phyloP scores from a whole-genome alignment of 805 yeast species.

The Candida loeiensis region DNA sequence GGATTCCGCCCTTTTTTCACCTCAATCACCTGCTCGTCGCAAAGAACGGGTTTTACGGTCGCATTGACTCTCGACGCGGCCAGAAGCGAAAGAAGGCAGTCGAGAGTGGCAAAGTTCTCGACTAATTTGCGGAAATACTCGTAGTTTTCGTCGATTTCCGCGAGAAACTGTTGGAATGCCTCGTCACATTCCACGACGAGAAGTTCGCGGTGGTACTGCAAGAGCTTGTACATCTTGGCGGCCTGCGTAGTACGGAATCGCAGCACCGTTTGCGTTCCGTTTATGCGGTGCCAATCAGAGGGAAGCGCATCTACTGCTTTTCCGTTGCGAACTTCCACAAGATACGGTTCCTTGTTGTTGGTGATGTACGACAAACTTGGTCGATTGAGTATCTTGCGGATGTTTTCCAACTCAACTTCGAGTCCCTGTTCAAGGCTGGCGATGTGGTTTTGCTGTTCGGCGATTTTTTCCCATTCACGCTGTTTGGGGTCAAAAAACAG shows the following conservation, averaged over 20 bases:
- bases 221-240: constrained; percentile 44
- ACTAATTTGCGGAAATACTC: constrained; percentile 38
- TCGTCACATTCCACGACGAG: constrained; percentile 45
- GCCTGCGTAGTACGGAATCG: constrained; percentile 69
- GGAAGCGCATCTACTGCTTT: constrained; percentile 60
- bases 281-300: constrained; percentile 69
- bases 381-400: constrained; percentile 47
- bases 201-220: constrained; percentile 60
- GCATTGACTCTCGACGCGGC: constrained; percentile 50
- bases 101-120: constrained; percentile 50
- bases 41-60: constrained; percentile 47
- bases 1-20: constrained; percentile 65
- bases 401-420: constrained; percentile 46
- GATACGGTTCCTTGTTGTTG: constrained; percentile 62
- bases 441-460: constrained; percentile 35
- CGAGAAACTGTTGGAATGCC: constrained; percentile 43
- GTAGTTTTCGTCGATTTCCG: constrained; percentile 29
- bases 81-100: constrained; percentile 65
- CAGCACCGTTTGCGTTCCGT: constrained; percentile 63
- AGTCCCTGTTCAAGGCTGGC: constrained; percentile 45
- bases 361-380: constrained; percentile 56
- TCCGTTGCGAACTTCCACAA: constrained; percentile 69
- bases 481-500: constrained; percentile 39
- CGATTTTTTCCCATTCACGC: constrained; percentile 38
- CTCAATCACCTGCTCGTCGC: constrained; percentile 40